Conservation (phyloP, 23 red algal species). For the Agarophyton chilense region DNA sequence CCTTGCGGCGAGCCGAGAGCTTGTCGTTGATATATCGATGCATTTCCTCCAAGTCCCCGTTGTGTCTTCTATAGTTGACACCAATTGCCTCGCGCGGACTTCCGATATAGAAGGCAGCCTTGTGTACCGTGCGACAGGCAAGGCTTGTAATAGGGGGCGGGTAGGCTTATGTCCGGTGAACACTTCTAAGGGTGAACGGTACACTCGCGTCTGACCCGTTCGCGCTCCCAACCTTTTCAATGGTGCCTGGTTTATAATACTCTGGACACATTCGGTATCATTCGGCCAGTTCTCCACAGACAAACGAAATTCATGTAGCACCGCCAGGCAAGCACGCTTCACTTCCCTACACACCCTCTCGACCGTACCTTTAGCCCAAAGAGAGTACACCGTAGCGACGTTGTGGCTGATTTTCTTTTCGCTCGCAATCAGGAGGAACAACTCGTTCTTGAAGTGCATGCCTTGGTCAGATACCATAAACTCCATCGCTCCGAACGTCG, state of each 20-base stretch:
- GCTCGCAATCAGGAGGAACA: background rate
- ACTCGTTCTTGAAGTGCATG: background rate
- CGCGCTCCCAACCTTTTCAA: background rate
- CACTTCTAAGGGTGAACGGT: background rate
- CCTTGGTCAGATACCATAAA: slow-evolving; percentile 22
- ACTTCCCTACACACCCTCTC: slow-evolving; percentile 1
- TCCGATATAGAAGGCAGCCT: background rate
- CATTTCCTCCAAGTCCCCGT: slow-evolving; percentile 8
- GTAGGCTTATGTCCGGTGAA: background rate
- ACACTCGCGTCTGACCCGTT: background rate
- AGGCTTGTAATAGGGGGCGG: background rate
- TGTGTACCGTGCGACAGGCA: background rate
- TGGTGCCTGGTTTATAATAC: slow-evolving; percentile 11
- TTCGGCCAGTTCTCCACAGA: background rate
- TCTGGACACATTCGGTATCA: background rate
- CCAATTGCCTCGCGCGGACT: background rate
- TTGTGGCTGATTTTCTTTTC: background rate
- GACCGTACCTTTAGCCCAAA: slow-evolving; percentile 4
- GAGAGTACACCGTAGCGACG: background rate
- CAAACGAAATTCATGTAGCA: background rate
- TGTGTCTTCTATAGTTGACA: slow-evolving; percentile 1
- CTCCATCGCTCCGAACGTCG: slow-evolving; percentile 25
- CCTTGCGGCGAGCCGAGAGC: background rate
- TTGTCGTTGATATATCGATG: background rate
- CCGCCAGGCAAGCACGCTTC: background rate